phyloP scores from a whole-genome alignment of 106 monocot species.

The Dactylorhiza incarnata region DNA sequence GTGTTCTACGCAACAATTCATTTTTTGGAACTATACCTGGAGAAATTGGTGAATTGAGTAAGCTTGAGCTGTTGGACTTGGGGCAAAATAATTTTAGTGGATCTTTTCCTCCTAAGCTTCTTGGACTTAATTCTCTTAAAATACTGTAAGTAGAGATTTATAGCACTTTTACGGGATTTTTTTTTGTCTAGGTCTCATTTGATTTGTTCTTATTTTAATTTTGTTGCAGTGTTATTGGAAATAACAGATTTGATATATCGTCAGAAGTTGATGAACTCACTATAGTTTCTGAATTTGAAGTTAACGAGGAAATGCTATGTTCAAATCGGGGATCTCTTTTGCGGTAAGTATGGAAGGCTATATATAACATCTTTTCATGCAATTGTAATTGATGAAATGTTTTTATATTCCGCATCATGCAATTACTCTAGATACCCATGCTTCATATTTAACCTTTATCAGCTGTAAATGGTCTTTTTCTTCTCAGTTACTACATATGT shows the following conservation, averaged over 20 bases:
- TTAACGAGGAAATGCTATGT: conserved; percentile 8
- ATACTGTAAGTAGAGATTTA: conserved; percentile 28
- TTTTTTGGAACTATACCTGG: conserved; percentile 41
- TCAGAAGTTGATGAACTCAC: conserved; percentile 19
- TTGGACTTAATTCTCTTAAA: conserved; percentile 19
- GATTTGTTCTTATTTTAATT: not conserved
- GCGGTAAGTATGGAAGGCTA: not conserved
- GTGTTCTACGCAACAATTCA: conserved; percentile 47
- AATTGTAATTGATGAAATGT: not conserved
- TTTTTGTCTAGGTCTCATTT: not conserved
- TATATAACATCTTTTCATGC: not conserved
- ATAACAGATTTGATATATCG: conserved; percentile 23
- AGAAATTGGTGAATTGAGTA: conserved; percentile 29
- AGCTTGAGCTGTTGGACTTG: conserved; percentile 41
- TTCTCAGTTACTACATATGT: not conserved
- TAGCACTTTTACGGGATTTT: not conserved
- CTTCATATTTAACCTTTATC: not conserved
- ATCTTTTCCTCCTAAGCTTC: conserved; percentile 25
- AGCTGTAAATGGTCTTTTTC: not conserved
- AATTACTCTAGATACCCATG: not conserved
- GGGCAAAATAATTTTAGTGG: conserved; percentile 44
- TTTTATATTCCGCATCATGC: too few relatives aligned
- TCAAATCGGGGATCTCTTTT: conserved; percentile 10
- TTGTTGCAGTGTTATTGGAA: conserved; percentile 19
- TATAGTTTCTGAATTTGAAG: conserved; percentile 18